phyloP scores from a whole-genome alignment of 257 asterid species.

The Solanum gracilifrons region DNA sequence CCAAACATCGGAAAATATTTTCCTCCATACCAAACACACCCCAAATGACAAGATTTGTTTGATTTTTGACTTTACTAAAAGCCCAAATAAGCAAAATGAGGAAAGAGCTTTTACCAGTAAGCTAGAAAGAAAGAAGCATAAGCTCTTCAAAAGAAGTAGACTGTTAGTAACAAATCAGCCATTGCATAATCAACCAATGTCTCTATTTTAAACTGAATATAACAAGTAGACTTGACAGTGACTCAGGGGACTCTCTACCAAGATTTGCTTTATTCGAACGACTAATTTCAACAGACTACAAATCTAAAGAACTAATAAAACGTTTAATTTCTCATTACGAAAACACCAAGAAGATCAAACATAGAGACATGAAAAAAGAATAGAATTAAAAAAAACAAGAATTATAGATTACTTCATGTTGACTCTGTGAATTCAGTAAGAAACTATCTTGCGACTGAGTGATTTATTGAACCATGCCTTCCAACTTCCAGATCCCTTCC shows the following conservation, averaged over 20 bases:
- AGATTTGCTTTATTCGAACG: neutral
- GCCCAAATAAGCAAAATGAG: neutral
- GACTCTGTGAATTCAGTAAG: conserved; percentile 29
- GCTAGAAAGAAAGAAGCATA: neutral
- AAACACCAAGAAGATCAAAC: neutral
- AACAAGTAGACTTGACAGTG: neutral
- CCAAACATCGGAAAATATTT: neutral
- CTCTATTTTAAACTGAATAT: neutral
- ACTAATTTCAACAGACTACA: neutral
- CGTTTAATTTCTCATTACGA: neutral
- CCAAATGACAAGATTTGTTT: neutral
- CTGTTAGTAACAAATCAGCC: neutral
- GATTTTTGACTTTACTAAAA: neutral
- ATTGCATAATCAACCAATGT: neutral
- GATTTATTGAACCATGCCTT: conserved; percentile 77
- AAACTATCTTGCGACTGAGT: conserved; percentile 45
- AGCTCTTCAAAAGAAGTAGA: neutral
- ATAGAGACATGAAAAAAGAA: neutral
- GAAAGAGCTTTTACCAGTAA: neutral
- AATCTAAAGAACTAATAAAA: neutral
- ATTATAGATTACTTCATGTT: neutral
- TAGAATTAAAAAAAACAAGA: neutral
- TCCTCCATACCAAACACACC: neutral
- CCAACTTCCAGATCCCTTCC: conserved; percentile 52
- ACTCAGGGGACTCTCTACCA: neutral